Conservation (phyloP, 1,139 yeast genomes). For the Pichia sp. region DNA sequence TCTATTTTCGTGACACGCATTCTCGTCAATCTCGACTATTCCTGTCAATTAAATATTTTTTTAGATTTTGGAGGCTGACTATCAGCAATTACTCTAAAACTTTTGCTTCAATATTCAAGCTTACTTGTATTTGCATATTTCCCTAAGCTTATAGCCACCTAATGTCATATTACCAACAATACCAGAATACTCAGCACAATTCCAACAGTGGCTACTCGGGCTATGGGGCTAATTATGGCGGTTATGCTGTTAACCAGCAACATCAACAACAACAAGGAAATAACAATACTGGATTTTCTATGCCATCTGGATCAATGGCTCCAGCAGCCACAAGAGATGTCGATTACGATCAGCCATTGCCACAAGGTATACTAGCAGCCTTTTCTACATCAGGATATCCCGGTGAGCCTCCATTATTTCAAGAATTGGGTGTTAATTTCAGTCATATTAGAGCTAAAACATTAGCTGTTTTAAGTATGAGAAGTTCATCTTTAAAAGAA, state of each 20-base stretch:
- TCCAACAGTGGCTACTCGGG: neutral
- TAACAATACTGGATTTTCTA: slow-evolving; percentile 7
- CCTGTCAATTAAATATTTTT: no score
- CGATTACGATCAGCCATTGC: slow-evolving; percentile 42
- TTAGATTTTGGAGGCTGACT: no score
- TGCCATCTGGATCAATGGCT: slow-evolving; percentile 30
- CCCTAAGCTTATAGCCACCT: neutral
- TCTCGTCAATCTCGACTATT: no score
- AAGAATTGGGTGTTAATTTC: slow-evolving; percentile 91
- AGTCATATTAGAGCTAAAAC: slow-evolving; percentile 83
- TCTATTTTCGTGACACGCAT: no score
- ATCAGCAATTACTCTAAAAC: no score
- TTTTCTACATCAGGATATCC: slow-evolving; percentile 91
- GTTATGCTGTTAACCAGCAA: slow-evolving; percentile 2
- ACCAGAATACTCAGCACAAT: slow-evolving; percentile 5
- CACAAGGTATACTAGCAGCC: slow-evolving; percentile 82
- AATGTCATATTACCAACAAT: slow-evolving; percentile 31
- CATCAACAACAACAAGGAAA: neutral
- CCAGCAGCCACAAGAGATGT: slow-evolving; percentile 13
- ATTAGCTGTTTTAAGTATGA: slow-evolving; percentile 61
- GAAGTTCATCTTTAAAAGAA: slow-evolving; percentile 23
- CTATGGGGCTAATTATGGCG: slow-evolving; percentile 3
- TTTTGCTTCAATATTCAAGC: no score
- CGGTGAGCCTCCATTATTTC: slow-evolving; percentile 86
- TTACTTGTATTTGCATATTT: no score